Base-by-base conservation (phyloP, 2,329 filamentous ascomycete species). In the Aspergillus pseudoviridinutans region DNA sequence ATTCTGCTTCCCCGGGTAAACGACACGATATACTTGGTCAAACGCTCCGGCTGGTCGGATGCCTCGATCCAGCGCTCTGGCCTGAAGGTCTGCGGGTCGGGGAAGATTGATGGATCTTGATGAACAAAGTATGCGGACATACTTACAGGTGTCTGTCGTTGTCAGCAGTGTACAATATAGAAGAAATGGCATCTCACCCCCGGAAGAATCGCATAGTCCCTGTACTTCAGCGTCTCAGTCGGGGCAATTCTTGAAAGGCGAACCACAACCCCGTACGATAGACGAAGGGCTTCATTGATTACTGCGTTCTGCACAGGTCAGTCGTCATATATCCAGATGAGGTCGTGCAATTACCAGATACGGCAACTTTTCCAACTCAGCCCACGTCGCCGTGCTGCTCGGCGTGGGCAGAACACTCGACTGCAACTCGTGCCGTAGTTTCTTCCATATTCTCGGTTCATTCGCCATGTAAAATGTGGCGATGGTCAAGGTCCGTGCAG, bases 1-100 rank as follows among this genome's bases (percentile, higher is more conserved):
- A 73, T 72, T 20, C 78, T 66, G 1, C 67, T 73, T 0, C 78
- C 78, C 38, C 64, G 67, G 27, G 65, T 64, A 55, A 78, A 77
- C 0, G 69, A 59, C 8, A 74, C 65, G 6, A 75, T 55, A 51
- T 70, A 73, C 25, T 62, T 63, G 27, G 68, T 60, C n/a, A 73
- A 63, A 2, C 69, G 66, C 9, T 68, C 56, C 2, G 70, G 70
- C 14, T 62, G 60, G n/a, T 66, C 61, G 5, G 67, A 54, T 51
- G 64, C 60, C 8, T 71, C 20, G 8, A 60, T 59, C 66, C 71
- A 75, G 50, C 73, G 64, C 24, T 74, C 71, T 4, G 73, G 73
- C 2, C 61, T 54, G 64, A 73, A 75, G 1, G 47, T 51, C 0
- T 63, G 49, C 0, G 71, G 62, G 3, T 69, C 38, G 0, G 72